Conservation (phyloP, 2,329 filamentous ascomycete genomes). For the Aotearoamyces nothofagi region DNA sequence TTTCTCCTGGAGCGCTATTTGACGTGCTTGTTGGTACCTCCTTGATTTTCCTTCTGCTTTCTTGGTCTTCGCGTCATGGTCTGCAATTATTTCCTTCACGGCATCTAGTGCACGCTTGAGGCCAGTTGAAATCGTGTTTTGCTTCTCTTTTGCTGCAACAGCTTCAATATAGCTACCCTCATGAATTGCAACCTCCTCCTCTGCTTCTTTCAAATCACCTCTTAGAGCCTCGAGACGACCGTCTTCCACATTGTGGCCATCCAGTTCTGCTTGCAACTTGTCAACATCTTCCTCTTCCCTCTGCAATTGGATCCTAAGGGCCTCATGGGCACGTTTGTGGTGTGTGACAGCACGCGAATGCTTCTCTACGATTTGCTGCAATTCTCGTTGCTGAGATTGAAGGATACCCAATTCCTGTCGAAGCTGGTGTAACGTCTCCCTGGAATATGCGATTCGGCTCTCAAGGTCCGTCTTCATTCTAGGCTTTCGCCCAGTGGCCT, state of each 20-base stretch:
- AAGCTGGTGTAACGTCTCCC: conserved; percentile 35
- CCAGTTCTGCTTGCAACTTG: conserved; percentile 40
- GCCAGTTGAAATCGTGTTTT: conserved; percentile 23
- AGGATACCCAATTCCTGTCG: conserved; percentile 37
- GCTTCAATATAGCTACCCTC: conserved; percentile 40
- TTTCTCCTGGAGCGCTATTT: conserved; percentile 40
- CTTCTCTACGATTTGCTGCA: conserved; percentile 29
- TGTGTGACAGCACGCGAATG: conserved; percentile 30
- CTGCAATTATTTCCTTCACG: conserved; percentile 22
- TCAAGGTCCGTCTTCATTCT: conserved; percentile 72
- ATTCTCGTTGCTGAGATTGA: conserved; percentile 18
- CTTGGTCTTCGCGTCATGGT: conserved; percentile 26
- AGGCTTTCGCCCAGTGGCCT: conserved; percentile 21
- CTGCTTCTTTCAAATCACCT: conserved; percentile 36
- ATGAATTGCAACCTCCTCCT: conserved; percentile 29
- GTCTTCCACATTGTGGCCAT: conserved; percentile 52
- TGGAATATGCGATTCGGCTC: conserved; percentile 41
- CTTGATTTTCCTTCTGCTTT: conserved; percentile 41
- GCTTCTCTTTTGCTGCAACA: conserved; percentile 29
- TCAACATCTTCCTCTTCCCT: conserved; percentile 43
- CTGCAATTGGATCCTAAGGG: conserved; percentile 41
- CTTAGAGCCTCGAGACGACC: conserved; percentile 45
- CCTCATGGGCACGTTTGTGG: conserved; percentile 28
- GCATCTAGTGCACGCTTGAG: conserved; percentile 23
- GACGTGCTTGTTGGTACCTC: conserved; percentile 30